Evolutionary conservation across 768 basidiomycete genomes (phyloP), one percentile per base, ranked within the genome.

Genomic region (Daedaleopsis nitida): DNA sequence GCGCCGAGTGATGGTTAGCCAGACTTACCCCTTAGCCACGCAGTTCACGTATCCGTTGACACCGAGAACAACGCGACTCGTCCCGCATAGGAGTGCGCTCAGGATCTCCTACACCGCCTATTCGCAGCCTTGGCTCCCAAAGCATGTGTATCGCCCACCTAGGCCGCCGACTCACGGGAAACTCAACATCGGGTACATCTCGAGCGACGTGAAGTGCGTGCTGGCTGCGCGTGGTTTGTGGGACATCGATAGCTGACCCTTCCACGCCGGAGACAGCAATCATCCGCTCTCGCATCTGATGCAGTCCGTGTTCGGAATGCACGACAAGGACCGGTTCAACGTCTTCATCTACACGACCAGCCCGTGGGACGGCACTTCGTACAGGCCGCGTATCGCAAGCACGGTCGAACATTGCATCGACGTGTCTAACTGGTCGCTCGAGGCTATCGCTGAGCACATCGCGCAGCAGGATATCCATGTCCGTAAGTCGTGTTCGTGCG

Each of bases 271-370:
- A 0, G 14, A 8, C 56, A 82, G 81, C 65, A 79, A 83, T 60
- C 82, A 83, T 57, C 82, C 82, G 13, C 69, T 83, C 50, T 75
- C 81, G 23, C 82, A 83, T 63, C 74, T 83, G 53, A 83, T 82
- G 80, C 80, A 80, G 63, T 79, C 77, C 16, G 80, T 80, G 44
- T 83, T 83, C 62, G 66, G 72, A 16, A 69, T 80, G 62, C 81
- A 83, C 64, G 71, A 81, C 66, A 66, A 57, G 21, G 52, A 65
- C n/a, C 69, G 65, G 1, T 81, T 82, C 67, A 75, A 74, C 23
- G 67, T 82, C 6, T 80, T 71, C 58, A 73, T 80, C 37, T 83
- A 83, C 63, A 82, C 83, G 11, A 81, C 80, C 16, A 80, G 77
- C 55, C 69, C 77, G n/a, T 74, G 78, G 39, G 82, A 83, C 61